Evolutionary conservation across 2,329 filamentous ascomycete species (phyloP).

Genomic region (Hypocrella siamensis): DNA sequence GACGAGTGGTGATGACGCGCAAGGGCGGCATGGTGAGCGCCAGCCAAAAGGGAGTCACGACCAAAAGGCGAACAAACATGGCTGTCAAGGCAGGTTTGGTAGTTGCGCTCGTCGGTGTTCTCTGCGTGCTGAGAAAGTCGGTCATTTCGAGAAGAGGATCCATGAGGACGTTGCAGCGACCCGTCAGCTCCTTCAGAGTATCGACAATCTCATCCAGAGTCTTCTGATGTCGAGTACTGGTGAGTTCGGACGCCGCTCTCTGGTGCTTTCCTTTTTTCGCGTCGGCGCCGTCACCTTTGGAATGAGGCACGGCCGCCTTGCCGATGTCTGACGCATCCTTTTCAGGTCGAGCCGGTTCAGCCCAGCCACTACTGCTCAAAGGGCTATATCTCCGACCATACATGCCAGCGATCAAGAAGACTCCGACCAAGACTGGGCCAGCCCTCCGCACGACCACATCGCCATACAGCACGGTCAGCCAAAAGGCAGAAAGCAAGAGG

Average conservation of each 20-base stretch:
- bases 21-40: slow-evolving; percentile 67
- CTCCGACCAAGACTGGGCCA: slow-evolving; percentile 69
- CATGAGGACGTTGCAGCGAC: slow-evolving; percentile 78
- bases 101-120: slow-evolving; percentile 79
- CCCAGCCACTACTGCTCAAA: slow-evolving; percentile 69
- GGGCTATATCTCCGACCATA: slow-evolving; percentile 82
- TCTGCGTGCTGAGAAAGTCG: slow-evolving; percentile 83
- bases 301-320: slow-evolving; percentile 6
- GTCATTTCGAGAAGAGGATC: slow-evolving; percentile 81
- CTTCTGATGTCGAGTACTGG: slow-evolving; percentile 68
- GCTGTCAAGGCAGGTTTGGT: slow-evolving; percentile 80
- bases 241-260: slow-evolving; percentile 37
- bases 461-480: slow-evolving; percentile 75
- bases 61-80: slow-evolving; percentile 74
- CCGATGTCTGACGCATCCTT: slow-evolving; percentile 11
- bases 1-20: slow-evolving; percentile 70
- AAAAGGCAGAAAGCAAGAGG: slow-evolving; percentile 69
- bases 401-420: slow-evolving; percentile 76
- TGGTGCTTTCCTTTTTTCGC: slow-evolving; percentile 21
- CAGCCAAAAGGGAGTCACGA: slow-evolving; percentile 82
- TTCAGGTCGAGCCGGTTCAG: slow-evolving; percentile 26
- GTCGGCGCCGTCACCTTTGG: slow-evolving; percentile 11
- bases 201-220: slow-evolving; percentile 96
- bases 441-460: slow-evolving; percentile 67
- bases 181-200: slow-evolving; percentile 78